phyloP scores from a whole-genome alignment of 129 eudicot genomes.

The Lactuca sativa region DNA sequence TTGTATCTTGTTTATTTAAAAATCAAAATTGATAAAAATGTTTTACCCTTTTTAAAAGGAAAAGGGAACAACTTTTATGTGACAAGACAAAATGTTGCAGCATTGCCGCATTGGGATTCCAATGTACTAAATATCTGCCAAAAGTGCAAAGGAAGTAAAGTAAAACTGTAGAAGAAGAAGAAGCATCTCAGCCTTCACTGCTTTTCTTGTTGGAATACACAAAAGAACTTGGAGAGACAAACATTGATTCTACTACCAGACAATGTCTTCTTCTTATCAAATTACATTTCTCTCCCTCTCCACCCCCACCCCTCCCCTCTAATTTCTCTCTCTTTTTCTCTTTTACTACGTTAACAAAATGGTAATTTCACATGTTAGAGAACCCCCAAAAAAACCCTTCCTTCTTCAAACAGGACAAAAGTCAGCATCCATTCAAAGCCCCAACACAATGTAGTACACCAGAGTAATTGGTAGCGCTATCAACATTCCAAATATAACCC shows the following conservation, averaged over 20 bases:
- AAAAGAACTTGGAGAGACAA: slow-evolving; percentile 26
- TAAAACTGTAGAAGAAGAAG: slow-evolving; percentile 19
- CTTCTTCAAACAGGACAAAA: slow-evolving; percentile 27
- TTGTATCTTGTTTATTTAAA: too few species aligned
- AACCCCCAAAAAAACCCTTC: slow-evolving; percentile 22
- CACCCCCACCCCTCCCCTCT: slow-evolving; percentile 14
- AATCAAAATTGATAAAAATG: too few species aligned
- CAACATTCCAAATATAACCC: slow-evolving; percentile 94
- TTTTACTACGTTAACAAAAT: slow-evolving; percentile 33
- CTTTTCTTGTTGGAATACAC: slow-evolving; percentile 22
- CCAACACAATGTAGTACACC: slow-evolving; percentile 82
- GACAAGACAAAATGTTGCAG: background rate
- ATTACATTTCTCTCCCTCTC: slow-evolving; percentile 24
- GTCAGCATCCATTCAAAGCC: slow-evolving; percentile 43
- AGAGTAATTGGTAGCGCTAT: slow-evolving; percentile 83
- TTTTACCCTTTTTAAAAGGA: background rate
- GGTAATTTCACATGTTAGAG: slow-evolving; percentile 42
- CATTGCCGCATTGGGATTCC: slow-evolving; percentile 29
- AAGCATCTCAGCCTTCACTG: slow-evolving; percentile 19
- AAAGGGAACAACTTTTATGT: too few species aligned
- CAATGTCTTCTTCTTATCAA: slow-evolving; percentile 29
- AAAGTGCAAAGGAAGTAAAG: slow-evolving; percentile 30
- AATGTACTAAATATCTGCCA: slow-evolving; percentile 18
- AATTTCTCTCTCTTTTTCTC: background rate
- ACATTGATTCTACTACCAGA: slow-evolving; percentile 28